A percentile compares a stretch with the other conserved stretches of the same genome.
These are phyloP conservation scores for Marasmius oreades DNA, from an alignment of 1,284 basidiomycete genomes.

Conservation along the genomic window DNA sequence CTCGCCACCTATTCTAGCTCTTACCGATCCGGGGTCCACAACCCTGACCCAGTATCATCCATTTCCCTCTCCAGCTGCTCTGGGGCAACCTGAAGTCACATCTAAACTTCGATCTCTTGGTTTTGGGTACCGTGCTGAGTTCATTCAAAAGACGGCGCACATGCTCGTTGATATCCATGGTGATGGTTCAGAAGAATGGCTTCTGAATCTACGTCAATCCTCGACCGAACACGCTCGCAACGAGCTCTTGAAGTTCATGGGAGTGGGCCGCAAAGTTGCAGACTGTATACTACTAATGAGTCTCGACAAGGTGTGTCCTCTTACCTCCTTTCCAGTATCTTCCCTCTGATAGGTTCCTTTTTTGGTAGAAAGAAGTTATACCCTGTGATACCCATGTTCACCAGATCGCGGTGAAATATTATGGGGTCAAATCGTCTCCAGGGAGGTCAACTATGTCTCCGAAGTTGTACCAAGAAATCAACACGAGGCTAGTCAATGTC, in stretches of 20 bases:
- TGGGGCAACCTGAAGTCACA: constrained; percentile 65
- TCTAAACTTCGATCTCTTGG: constrained; percentile 75
- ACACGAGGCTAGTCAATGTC: constrained; percentile 53
- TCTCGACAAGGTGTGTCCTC: constrained; percentile 72
- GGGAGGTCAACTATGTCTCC: constrained; percentile 73
- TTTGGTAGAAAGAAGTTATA: constrained; percentile 67
- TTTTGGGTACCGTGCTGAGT: constrained; percentile 95
- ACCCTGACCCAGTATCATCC: constrained; percentile 62
- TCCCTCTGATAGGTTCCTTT: not conserved
- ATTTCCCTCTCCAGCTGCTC: constrained; percentile 76
- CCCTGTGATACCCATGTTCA: constrained; percentile 93
- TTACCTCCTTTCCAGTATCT: constrained; percentile 5
- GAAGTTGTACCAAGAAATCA: constrained; percentile 77
- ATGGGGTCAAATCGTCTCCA: constrained; percentile 59
- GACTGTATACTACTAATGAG: constrained; percentile 97
- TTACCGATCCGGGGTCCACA: constrained; percentile 37
- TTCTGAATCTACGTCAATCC: constrained; percentile 51
- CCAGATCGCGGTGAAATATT: constrained; percentile 84
- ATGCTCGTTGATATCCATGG: constrained; percentile 67
- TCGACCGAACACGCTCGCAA: constrained; percentile 62
- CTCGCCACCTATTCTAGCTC: constrained; percentile 59
- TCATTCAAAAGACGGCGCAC: constrained; percentile 80
- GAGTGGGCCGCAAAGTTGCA: constrained; percentile 94
- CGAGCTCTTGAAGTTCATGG: constrained; percentile 78
- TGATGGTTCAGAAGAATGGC: constrained; percentile 58